These are phyloP conservation scores for Pleoardoris graminearum DNA, from an alignment of 2,329 filamentous ascomycete species.

Conservation along the genomic window DNA sequence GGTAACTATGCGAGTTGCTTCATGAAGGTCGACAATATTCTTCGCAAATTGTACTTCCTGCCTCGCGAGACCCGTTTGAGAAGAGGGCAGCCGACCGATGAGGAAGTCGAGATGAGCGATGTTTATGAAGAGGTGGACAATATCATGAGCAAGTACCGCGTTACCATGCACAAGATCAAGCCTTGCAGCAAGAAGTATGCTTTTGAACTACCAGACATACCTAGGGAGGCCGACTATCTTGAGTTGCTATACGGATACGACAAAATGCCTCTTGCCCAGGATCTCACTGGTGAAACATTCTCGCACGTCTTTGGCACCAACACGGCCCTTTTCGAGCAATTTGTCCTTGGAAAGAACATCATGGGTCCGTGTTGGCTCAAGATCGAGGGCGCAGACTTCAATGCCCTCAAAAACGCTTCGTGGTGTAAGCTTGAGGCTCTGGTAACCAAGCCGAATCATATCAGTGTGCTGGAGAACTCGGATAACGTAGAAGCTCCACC, in stretches of 20 bases:
- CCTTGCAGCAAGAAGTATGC: constrained; percentile 88
- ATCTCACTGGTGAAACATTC: constrained; percentile 80
- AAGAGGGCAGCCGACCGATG: constrained; percentile 68
- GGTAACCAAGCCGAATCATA: constrained; percentile 74
- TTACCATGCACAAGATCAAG: constrained; percentile 93
- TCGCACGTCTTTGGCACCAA: constrained; percentile 93
- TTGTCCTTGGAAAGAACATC: constrained; percentile 97
- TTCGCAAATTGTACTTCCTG: constrained; percentile 90
- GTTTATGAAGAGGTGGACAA: constrained; percentile 88
- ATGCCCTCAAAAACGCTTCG: constrained; percentile 84
- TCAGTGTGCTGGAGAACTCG: constrained; percentile 72
- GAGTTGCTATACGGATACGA: constrained; percentile 96
- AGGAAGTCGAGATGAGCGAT: constrained; percentile 82
- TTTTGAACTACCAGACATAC: constrained; percentile 85
- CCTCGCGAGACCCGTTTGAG: constrained; percentile 68
- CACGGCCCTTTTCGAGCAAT: constrained; percentile 94
- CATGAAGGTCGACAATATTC: constrained; percentile 91
- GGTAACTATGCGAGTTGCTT: constrained; percentile 86
- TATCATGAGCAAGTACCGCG: constrained; percentile 84
- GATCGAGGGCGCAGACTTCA: constrained; percentile 83
- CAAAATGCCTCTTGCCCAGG: constrained; percentile 72
- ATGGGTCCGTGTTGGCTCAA: constrained; percentile 99
- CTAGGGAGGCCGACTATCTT: constrained; percentile 86
- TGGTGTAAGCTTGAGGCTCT: constrained; percentile 95
- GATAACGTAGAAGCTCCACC: constrained; percentile 84